phyloP scores from a whole-genome alignment of 2,329 filamentous ascomycete species.

The Colletotrichum musicola region DNA sequence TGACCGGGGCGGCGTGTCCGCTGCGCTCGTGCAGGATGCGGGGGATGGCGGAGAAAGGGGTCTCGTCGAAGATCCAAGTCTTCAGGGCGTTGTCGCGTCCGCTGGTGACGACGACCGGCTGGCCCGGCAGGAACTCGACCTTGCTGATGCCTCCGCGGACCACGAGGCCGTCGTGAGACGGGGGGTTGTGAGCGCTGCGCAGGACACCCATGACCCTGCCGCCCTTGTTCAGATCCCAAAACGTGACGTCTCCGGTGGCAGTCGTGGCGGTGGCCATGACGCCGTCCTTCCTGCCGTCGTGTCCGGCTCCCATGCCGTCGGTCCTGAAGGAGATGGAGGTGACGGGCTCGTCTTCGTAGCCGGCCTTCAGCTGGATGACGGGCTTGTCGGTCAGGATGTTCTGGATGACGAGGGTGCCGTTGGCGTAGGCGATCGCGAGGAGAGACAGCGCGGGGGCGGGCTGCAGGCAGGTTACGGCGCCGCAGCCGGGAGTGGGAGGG shows the following conservation, averaged over 20 bases:
- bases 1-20: slow-evolving; percentile 90
- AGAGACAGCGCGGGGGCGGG: slow-evolving; percentile 87
- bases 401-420: slow-evolving; percentile 82
- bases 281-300: slow-evolving; percentile 85
- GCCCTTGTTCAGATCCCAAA: slow-evolving; percentile 95
- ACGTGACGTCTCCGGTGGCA: slow-evolving; percentile 86
- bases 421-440: slow-evolving; percentile 88
- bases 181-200: slow-evolving; percentile 87
- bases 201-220: slow-evolving; percentile 89
- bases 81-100: slow-evolving; percentile 94
- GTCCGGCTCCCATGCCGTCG: slow-evolving; percentile 88
- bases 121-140: slow-evolving; percentile 88
- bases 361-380: slow-evolving; percentile 76
- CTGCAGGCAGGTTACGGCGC: slow-evolving; percentile 88
- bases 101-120: slow-evolving; percentile 90
- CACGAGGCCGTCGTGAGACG: slow-evolving; percentile 64
- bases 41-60: slow-evolving; percentile 88
- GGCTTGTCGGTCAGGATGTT: slow-evolving; percentile 84
- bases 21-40: slow-evolving; percentile 87
- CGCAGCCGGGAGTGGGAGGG: slow-evolving; percentile 78
- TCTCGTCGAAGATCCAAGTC: slow-evolving; percentile 96
- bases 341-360: slow-evolving; percentile 74
- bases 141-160: slow-evolving; percentile 85
- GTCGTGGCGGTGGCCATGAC: slow-evolving; percentile 93
- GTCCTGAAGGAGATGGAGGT: slow-evolving; percentile 91